These are phyloP conservation scores for Cytospora chrysosperma DNA, from an alignment of 2,329 filamentous ascomycete species.

Conservation along the genomic window DNA sequence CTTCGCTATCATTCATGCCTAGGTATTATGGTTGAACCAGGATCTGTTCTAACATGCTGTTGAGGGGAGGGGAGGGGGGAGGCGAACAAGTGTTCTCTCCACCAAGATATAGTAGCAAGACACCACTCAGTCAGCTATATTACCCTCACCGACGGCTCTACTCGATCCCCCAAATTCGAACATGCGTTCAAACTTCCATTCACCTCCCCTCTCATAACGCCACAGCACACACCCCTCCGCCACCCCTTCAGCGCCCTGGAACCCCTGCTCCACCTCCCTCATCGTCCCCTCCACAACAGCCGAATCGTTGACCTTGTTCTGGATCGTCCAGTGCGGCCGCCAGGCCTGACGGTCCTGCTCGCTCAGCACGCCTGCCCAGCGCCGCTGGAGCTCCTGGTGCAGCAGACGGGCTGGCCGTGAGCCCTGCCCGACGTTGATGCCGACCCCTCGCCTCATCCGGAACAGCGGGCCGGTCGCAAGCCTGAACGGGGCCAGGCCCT, in stretches of 20 bases:
- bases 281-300: conserved; percentile 5
- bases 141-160: neutral
- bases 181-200: conserved; percentile 6
- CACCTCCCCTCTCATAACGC: conserved; percentile 17
- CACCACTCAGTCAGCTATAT: neutral
- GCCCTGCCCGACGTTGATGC: neutral
- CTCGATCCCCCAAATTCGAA: conserved; percentile 6
- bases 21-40: neutral
- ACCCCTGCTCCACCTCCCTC: neutral
- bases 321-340: conserved; percentile 17
- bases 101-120: neutral
- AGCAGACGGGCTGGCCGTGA: neutral
- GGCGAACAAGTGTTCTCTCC: neutral
- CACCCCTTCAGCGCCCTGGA: conserved; percentile 11
- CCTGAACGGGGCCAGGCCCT: neutral
- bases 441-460: conserved; percentile 8
- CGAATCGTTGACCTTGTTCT: conserved; percentile 17
- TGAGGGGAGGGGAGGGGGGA: neutral
- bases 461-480: conserved; percentile 3
- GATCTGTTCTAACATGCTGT: neutral
- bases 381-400: neutral
- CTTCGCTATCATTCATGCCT: neutral
- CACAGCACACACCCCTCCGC: conserved; percentile 11
- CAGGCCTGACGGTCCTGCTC: conserved; percentile 16
- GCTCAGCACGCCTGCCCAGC: conserved; percentile 6